Base-by-base conservation (phyloP, 1,284 basidiomycete genomes). In the Apiotrichum gracile region DNA sequence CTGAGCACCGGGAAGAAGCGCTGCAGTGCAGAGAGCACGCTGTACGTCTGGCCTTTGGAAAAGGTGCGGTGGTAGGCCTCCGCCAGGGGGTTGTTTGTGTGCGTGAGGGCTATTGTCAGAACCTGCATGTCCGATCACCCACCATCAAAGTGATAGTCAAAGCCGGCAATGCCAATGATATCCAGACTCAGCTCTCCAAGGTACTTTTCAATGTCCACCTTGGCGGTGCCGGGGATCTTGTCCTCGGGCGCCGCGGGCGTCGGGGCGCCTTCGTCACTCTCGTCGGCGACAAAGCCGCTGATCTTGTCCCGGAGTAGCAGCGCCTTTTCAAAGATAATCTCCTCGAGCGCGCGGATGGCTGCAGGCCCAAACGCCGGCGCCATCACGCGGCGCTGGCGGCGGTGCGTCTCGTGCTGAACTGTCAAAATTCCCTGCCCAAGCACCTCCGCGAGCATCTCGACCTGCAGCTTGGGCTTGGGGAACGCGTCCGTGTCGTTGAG, bases 141-240 rank as follows among this genome's bases (percentile, higher is more conserved):
- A 83, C 83, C 29, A 85, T 82, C 40, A 82, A 75, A 12, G 83
- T 83, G 47, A 87, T 85, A 48, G 83, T 78, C 61, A 86, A 76
- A 3, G 83, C 83, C 82, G 31, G 85, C 82, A 39, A 82, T 74
- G 10, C 83, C 83, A 47, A 87, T 85, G 47, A 83, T 78, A 61
- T 86, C 85, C 12, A 86, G 76, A 2, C 83, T 83, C n/a, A 83
- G 80, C 19, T 80, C 78, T 2, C 77, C 78, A 4, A 86, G 75
- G 80, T 82, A 84, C 21, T 74, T 63, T 43, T 83, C 70, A 13
- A 80, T 78, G 56, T 87, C 83, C 25, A 84, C 22, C 52, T 57
- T 57, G 39, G 43, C 38, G 17, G 52, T 37, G 19, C 52, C 55
- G 9, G 31, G 24, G 1, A 49, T 39, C 37, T 21, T 3, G 45